These are phyloP conservation scores for Zymoseptoria pseudotritici DNA, from an alignment of 2,329 filamentous ascomycete species.

Conservation along the genomic window DNA sequence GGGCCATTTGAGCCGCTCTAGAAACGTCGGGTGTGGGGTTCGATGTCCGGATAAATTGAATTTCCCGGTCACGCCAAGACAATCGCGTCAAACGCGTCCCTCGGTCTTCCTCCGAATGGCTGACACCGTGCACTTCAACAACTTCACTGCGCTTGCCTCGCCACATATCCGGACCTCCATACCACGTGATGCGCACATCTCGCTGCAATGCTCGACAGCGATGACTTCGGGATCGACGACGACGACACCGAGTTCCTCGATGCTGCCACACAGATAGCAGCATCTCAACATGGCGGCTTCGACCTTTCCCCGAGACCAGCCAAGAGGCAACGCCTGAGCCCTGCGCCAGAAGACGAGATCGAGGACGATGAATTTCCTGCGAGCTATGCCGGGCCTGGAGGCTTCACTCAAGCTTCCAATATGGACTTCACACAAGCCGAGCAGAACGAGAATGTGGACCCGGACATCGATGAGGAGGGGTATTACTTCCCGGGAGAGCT, in stretches of 20 bases:
- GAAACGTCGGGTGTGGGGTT: too few relatives aligned
- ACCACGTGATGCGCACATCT: slow-evolving; percentile 4
- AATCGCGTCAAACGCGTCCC: background rate
- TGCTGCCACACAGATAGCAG: slow-evolving; percentile 26
- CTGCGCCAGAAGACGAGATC: slow-evolving; percentile 19
- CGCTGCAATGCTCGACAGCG: slow-evolving; percentile 25
- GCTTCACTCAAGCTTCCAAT: slow-evolving; percentile 5
- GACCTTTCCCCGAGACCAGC: slow-evolving; percentile 26
- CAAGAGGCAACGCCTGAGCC: slow-evolving; percentile 23
- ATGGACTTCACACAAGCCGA: background rate
- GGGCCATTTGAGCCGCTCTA: too few relatives aligned
- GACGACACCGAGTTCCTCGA: slow-evolving; percentile 28
- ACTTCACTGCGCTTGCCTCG: background rate
- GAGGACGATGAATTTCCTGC: slow-evolving; percentile 17
- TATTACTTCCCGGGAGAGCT: slow-evolving; percentile 24
- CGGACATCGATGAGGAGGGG: slow-evolving; percentile 11
- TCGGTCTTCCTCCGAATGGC: background rate
- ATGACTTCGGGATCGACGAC: slow-evolving; percentile 27
- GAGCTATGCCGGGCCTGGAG: slow-evolving; percentile 10
- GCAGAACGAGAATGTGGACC: slow-evolving; percentile 3
- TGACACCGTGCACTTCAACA: background rate
- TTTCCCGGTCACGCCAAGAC: background rate
- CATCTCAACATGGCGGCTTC: slow-evolving; percentile 24
- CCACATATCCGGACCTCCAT: background rate
- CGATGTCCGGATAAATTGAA: background rate